Evolutionary conservation across 371 early-diverging fungal genomes (phyloP).

Genomic region (Circinella minor): DNA sequence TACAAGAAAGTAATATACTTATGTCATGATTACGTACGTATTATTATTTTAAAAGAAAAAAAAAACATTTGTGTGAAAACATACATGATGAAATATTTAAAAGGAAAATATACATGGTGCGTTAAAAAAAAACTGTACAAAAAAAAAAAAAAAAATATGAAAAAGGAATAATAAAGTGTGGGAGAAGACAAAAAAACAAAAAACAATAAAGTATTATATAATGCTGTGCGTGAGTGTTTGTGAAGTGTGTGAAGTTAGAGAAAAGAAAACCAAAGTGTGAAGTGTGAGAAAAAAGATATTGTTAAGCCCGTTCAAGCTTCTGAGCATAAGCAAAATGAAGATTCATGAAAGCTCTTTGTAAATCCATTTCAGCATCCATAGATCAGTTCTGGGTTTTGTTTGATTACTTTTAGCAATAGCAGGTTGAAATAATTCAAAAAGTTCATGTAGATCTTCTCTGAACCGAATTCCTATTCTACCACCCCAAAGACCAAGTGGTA

Average conservation of each 20-base stretch:
- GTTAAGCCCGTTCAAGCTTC: conserved; percentile 12
- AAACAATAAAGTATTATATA: background rate
- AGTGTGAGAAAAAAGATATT: too few relatives aligned
- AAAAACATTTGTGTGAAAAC: too few relatives aligned
- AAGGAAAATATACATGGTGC: too few relatives aligned
- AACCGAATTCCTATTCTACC: conserved; percentile 51
- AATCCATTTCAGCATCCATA: conserved; percentile 39
- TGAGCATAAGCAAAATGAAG: conserved; percentile 33
- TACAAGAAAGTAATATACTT: too few relatives aligned
- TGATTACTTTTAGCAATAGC: conserved; percentile 10
- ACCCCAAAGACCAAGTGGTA: conserved; percentile 57
- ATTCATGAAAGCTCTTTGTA: conserved; percentile 45
- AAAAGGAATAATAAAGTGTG: background rate
- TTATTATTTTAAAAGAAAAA: too few relatives aligned
- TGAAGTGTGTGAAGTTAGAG: too few relatives aligned
- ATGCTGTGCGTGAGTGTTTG: background rate
- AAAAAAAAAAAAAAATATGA: background rate
- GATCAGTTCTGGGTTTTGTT: conserved; percentile 17
- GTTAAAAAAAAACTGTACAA: conserved; percentile 10
- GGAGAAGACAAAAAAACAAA: too few relatives aligned
- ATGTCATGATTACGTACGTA: too few relatives aligned
- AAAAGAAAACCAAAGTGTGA: too few relatives aligned
- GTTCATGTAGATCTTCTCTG: conserved; percentile 38
- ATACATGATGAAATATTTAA: too few relatives aligned
- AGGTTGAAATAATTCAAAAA: conserved; percentile 27